Percentiles rank a stretch among this genome's conserved stretches.
Evolutionary conservation across 306 rosid species (phyloP).

Genomic region (Phaseolus lunatus): DNA sequence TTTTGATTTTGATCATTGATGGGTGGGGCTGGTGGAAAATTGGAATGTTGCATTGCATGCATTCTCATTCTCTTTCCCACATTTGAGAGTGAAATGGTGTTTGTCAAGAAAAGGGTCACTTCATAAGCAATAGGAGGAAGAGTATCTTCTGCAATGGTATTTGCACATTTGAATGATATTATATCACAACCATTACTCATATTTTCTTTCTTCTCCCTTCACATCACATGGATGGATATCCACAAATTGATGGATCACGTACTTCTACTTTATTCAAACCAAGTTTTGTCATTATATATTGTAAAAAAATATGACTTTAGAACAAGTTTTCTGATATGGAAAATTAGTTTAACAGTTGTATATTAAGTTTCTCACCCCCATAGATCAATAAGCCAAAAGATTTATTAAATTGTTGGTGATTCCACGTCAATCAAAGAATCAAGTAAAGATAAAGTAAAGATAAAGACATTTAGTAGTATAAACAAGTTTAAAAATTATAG

Average conservation of each 20-base stretch:
- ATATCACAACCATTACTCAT: neutral
- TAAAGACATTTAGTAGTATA: too few relatives aligned
- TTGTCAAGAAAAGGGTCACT: slow-evolving; percentile 30
- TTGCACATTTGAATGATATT: slow-evolving; percentile 14
- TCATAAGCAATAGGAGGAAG: neutral
- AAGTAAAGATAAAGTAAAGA: too few relatives aligned
- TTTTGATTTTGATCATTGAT: slow-evolving; percentile 20
- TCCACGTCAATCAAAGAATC: too few relatives aligned
- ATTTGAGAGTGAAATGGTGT: slow-evolving; percentile 31
- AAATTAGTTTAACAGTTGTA: too few relatives aligned
- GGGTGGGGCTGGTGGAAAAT: slow-evolving; percentile 18
- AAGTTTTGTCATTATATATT: too few relatives aligned
- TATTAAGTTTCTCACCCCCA: too few relatives aligned
- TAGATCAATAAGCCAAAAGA: too few relatives aligned
- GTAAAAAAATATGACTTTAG: too few relatives aligned
- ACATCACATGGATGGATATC: slow-evolving; percentile 3
- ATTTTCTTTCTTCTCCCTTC: neutral
- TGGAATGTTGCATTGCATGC: slow-evolving; percentile 44
- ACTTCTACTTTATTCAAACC: slow-evolving; percentile 4
- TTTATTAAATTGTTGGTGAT: too few relatives aligned
- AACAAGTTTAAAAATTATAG: too few relatives aligned
- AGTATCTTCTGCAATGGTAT: slow-evolving; percentile 34
- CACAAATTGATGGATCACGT: slow-evolving; percentile 11
- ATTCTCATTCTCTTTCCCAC: slow-evolving; percentile 33
- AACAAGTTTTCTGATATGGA: too few relatives aligned